These are phyloP conservation scores for Peniophora sp. DNA, from an alignment of 1,284 basidiomycete species.

Conservation along the genomic window DNA sequence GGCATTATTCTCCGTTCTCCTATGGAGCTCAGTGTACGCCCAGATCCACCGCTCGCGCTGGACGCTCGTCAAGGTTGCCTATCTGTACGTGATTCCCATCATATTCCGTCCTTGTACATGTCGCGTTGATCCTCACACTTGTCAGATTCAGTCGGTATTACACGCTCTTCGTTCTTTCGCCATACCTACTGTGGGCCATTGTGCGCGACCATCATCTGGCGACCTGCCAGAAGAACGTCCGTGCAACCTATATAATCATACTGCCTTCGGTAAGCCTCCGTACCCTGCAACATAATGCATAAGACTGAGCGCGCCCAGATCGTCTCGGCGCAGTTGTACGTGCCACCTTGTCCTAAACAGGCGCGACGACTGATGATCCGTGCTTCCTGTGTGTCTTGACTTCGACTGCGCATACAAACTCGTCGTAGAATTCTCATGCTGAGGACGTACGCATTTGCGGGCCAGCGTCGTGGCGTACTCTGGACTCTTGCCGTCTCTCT, in stretches of 20 bases:
- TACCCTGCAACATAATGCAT: neutral
- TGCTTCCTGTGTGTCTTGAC: slow-evolving; percentile 2
- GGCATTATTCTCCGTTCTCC: neutral
- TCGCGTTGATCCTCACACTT: neutral
- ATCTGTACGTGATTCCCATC: slow-evolving; percentile 7
- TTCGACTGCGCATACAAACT: neutral
- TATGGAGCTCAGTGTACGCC: neutral
- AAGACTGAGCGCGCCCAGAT: slow-evolving; percentile 1
- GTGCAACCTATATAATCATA: slow-evolving; percentile 6
- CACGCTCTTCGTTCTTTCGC: slow-evolving; percentile 13
- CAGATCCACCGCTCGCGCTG: slow-evolving; percentile 19
- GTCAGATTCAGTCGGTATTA: slow-evolving; percentile 19
- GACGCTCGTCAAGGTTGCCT: slow-evolving; percentile 17
- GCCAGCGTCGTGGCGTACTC: slow-evolving; percentile 11
- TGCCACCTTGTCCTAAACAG: neutral
- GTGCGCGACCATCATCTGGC: slow-evolving; percentile 11
- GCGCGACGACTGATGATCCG: slow-evolving; percentile 7
- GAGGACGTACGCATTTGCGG: slow-evolving; percentile 20
- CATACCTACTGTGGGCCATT: slow-evolving; percentile 17
- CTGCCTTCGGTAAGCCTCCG: slow-evolving; percentile 8
- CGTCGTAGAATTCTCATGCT: slow-evolving; percentile 16
- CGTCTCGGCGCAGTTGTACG: slow-evolving; percentile 8
- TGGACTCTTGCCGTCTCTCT: slow-evolving; percentile 9
- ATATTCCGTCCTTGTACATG: neutral
- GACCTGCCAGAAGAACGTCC: slow-evolving; percentile 9